These are phyloP conservation scores for Paramecium caudatum DNA, from an alignment of 73 alveolate genomes.

Conservation along the genomic window DNA sequence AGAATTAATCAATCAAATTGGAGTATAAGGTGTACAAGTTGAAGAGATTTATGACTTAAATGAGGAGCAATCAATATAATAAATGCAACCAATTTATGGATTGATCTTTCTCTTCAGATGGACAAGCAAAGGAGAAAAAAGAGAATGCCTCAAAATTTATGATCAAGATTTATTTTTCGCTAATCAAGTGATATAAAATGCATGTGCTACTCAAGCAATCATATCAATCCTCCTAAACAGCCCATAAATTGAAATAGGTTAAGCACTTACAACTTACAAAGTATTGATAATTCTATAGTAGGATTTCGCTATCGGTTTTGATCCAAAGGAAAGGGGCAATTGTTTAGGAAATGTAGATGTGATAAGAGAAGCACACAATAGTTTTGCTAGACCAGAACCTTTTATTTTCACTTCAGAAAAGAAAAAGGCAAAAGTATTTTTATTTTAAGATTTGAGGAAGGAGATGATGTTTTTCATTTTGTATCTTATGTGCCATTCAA, in stretches of 20 bases:
- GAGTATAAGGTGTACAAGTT: constrained; percentile 96
- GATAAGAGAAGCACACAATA: constrained; percentile 91
- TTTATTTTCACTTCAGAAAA: constrained; percentile 85
- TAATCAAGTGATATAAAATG: constrained; percentile 92
- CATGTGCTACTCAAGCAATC: constrained; percentile 98
- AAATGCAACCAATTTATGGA: constrained; percentile 92
- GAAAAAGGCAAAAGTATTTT: constrained; percentile 68
- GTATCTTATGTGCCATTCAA: constrained; percentile 93
- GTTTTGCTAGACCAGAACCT: constrained; percentile 95
- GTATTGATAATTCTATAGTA: background rate
- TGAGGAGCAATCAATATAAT: constrained; percentile 81
- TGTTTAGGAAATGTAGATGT: constrained; percentile 89
- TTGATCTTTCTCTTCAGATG: constrained; percentile 93
- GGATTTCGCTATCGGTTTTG: constrained; percentile 85
- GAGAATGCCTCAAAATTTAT: constrained; percentile 85
- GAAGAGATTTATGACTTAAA: constrained; percentile 92
- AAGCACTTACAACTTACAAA: constrained; percentile 89
- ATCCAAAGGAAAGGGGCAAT: constrained; percentile 88
- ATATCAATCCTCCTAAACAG: constrained; percentile 90
- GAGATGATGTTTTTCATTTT: constrained; percentile 97
- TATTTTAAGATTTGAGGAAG: constrained; percentile 77
- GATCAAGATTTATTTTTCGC: constrained; percentile 97
- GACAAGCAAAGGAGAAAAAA: constrained; percentile 83
- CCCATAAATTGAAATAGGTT: constrained; percentile 93
- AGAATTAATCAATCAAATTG: constrained; percentile 92